Percentiles rank a stretch among this genome's conserved stretches.
Evolutionary conservation across 306 rosid species (phyloP).

Genomic region (Astragalus glycyphyllos): DNA sequence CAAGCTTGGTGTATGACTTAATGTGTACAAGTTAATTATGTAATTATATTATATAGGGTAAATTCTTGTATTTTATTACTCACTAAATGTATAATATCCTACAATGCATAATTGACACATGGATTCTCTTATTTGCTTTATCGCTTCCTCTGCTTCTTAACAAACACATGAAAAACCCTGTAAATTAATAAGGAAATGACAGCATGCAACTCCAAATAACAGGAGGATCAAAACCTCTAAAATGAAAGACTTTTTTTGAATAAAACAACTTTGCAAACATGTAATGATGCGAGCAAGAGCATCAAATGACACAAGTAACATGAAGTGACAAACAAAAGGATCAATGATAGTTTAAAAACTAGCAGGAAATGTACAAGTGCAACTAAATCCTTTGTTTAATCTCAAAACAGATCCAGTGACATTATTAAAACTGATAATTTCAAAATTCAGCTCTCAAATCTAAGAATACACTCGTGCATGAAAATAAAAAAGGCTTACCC

Average conservation of each 20-base stretch:
- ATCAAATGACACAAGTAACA: conserved; percentile 3
- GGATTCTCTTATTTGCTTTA: neutral
- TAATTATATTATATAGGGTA: neutral
- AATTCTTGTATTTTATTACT: neutral
- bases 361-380: conserved; percentile 5
- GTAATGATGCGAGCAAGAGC: neutral
- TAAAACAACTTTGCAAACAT: conserved; percentile 16
- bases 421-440: conserved; percentile 9
- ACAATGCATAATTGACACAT: neutral
- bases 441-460: conserved; percentile 18
- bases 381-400: conserved; percentile 33
- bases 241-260: neutral
- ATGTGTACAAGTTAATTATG: neutral
- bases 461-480: neutral
- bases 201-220: conserved; percentile 18
- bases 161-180: neutral
- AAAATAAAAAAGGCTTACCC: conserved; percentile 61
- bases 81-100: neutral
- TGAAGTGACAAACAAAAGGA: conserved; percentile 19
- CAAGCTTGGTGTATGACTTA: neutral
- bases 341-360: conserved; percentile 8
- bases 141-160: neutral
- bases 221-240: conserved; percentile 11
- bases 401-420: conserved; percentile 20
- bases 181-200: conserved; percentile 1